Evolutionary conservation across 352 stramenopile genomes (phyloP).

Genomic region (Pythium sukuiense): DNA sequence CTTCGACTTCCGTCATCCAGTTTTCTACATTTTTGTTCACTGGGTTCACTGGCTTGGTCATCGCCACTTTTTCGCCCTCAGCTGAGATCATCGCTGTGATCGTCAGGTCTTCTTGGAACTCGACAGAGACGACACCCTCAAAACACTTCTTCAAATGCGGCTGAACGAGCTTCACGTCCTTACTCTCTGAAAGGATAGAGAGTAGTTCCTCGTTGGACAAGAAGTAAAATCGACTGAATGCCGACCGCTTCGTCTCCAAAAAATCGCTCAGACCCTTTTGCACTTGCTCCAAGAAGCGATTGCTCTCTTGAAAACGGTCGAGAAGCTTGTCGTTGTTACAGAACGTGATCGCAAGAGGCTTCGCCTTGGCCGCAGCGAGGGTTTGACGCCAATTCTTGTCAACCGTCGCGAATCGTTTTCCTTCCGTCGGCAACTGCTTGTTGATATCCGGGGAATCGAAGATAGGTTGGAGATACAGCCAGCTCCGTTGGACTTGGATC

Average conservation of each 20-base stretch:
- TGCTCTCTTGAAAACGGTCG: slow-evolving; percentile 92
- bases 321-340: slow-evolving; percentile 93
- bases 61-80: slow-evolving; percentile 90
- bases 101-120: slow-evolving; percentile 90
- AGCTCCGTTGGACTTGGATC: slow-evolving; percentile 93
- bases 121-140: slow-evolving; percentile 92
- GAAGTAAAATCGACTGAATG: slow-evolving; percentile 95
- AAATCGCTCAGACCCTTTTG: slow-evolving; percentile 95
- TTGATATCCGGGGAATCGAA: slow-evolving; percentile 96
- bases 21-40: slow-evolving; percentile 94
- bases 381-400: slow-evolving; percentile 95
- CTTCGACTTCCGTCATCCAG: slow-evolving; percentile 95
- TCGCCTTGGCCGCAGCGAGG: slow-evolving; percentile 79
- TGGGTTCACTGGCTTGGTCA: slow-evolving; percentile 85
- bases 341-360: slow-evolving; percentile 88
- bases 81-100: slow-evolving; percentile 92
- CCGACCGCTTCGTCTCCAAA: slow-evolving; percentile 93
- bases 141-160: slow-evolving; percentile 96
- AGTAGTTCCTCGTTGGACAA: slow-evolving; percentile 94
- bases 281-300: slow-evolving; percentile 94
- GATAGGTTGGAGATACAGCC: slow-evolving; percentile 96
- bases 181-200: slow-evolving; percentile 94
- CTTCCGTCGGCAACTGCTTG: slow-evolving; percentile 94
- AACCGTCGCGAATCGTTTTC: slow-evolving; percentile 93
- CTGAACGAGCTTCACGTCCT: slow-evolving; percentile 94